Conservation (phyloP, 306 rosid genomes). For the Astragalus glycyphyllos region DNA sequence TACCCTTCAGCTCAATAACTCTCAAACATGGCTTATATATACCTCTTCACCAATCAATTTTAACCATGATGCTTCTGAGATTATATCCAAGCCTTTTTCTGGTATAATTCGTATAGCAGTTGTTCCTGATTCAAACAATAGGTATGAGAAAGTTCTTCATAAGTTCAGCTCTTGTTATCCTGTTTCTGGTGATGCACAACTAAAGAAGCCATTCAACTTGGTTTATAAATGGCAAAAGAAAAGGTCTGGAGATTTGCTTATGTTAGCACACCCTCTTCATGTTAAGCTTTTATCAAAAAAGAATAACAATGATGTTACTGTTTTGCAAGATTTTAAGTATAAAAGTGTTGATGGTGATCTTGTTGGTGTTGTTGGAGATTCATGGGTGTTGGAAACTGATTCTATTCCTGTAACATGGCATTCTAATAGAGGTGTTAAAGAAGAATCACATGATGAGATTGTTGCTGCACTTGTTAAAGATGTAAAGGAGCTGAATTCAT, state of each 20-base stretch:
- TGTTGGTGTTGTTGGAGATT: constrained; percentile 85
- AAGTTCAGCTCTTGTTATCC: constrained; percentile 72
- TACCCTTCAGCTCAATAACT: constrained; percentile 66
- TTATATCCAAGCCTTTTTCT: constrained; percentile 58
- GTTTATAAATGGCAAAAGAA: constrained; percentile 76
- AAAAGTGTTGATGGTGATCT: constrained; percentile 87
- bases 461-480: constrained; percentile 69
- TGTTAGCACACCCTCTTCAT: constrained; percentile 94
- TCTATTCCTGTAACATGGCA: constrained; percentile 76
- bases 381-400: constrained; percentile 68
- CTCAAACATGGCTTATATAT: constrained; percentile 81
- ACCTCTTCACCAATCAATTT: constrained; percentile 61
- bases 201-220: constrained; percentile 55
- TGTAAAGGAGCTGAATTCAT: constrained; percentile 57
- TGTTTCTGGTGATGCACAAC: constrained; percentile 64
- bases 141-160: constrained; percentile 57
- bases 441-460: constrained; percentile 59
- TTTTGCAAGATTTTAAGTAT: constrained; percentile 69
- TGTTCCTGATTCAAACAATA: constrained; percentile 53
- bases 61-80: constrained; percentile 33
- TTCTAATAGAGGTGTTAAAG: constrained; percentile 61
- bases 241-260: constrained; percentile 72
- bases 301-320: constrained; percentile 31
- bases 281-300: constrained; percentile 49
- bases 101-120: constrained; percentile 69